A percentile compares a stretch with the other conserved stretches of the same genome.
These are phyloP conservation scores for Phytophthora sojae DNA, from an alignment of 352 stramenopile species.

Conservation along the genomic window DNA sequence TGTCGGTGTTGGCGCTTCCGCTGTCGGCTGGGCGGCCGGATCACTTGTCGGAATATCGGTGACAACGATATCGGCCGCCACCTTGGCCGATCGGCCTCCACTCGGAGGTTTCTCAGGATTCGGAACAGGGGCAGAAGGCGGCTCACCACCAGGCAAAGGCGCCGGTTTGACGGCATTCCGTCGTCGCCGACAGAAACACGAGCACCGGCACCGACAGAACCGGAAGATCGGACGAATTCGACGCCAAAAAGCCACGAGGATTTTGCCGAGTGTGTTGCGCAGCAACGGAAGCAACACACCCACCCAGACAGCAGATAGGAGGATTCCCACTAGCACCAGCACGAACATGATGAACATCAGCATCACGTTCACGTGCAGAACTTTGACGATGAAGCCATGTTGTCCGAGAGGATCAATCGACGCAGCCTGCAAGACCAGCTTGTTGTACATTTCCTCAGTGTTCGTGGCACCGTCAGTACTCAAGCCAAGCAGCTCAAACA, in stretches of 20 bases:
- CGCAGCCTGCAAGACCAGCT: slow-evolving; percentile 46
- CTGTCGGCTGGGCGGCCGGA: background rate
- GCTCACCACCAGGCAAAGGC: background rate
- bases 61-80: slow-evolving; percentile 42
- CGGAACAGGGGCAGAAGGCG: background rate
- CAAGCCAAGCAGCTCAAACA: slow-evolving; percentile 51
- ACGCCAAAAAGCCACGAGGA: slow-evolving; percentile 45
- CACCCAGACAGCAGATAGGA: slow-evolving; percentile 66
- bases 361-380: slow-evolving; percentile 79
- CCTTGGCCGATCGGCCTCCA: slow-evolving; percentile 42
- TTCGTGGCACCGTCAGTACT: slow-evolving; percentile 36
- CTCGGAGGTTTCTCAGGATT: slow-evolving; percentile 13
- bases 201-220: slow-evolving; percentile 33
- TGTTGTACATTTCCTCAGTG: slow-evolving; percentile 53
- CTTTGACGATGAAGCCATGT: slow-evolving; percentile 68
- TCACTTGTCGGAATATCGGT: slow-evolving; percentile 27
- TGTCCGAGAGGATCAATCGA: slow-evolving; percentile 63
- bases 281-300: slow-evolving; percentile 64
- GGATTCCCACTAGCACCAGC: slow-evolving; percentile 53
- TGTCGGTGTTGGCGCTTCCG: background rate
- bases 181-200: slow-evolving; percentile 21
- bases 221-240: slow-evolving; percentile 27
- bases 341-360: slow-evolving; percentile 75
- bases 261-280: slow-evolving; percentile 43
- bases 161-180: slow-evolving; percentile 32